Percentiles rank a stretch among this genome's conserved stretches.
Conservation (phyloP, 805 yeast species). For the Limtongia smithiae region DNA sequence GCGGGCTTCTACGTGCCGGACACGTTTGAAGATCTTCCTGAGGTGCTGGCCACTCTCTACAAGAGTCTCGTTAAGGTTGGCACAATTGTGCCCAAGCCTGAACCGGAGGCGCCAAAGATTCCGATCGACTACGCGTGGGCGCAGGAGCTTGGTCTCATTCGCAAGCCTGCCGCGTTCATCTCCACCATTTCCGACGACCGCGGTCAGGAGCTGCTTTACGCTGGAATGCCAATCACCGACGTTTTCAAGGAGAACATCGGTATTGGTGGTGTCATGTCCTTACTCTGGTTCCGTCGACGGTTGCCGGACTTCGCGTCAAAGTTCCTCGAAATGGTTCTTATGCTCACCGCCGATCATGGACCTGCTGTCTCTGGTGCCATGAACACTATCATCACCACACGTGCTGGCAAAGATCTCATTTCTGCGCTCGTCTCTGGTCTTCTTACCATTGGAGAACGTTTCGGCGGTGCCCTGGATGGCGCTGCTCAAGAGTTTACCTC, state of each 20-base stretch:
- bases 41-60: constrained; percentile 54
- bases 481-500: constrained; percentile 46
- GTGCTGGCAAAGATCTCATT: constrained; percentile 48
- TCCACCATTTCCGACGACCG: constrained; percentile 49
- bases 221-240: constrained; percentile 47
- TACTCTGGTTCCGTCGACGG: constrained; percentile 47
- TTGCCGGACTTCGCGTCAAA: constrained; percentile 45
- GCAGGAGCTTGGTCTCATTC: constrained; percentile 46
- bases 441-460: constrained; percentile 46
- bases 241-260: constrained; percentile 48
- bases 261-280: constrained; percentile 48
- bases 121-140: constrained; percentile 50
- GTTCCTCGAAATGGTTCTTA: constrained; percentile 48
- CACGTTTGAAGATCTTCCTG: constrained; percentile 53
- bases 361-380: constrained; percentile 49
- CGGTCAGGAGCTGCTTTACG: constrained; percentile 46
- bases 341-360: constrained; percentile 50
- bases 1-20: constrained; percentile 94
- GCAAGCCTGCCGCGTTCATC: constrained; percentile 48
- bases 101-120: constrained; percentile 48
- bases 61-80: constrained; percentile 57
- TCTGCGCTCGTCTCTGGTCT: constrained; percentile 47
- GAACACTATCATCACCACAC: constrained; percentile 48
- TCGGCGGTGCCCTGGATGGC: constrained; percentile 48
- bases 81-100: constrained; percentile 40